Conservation (phyloP, 2,329 filamentous ascomycete genomes). For the Diplodia sapinea region DNA sequence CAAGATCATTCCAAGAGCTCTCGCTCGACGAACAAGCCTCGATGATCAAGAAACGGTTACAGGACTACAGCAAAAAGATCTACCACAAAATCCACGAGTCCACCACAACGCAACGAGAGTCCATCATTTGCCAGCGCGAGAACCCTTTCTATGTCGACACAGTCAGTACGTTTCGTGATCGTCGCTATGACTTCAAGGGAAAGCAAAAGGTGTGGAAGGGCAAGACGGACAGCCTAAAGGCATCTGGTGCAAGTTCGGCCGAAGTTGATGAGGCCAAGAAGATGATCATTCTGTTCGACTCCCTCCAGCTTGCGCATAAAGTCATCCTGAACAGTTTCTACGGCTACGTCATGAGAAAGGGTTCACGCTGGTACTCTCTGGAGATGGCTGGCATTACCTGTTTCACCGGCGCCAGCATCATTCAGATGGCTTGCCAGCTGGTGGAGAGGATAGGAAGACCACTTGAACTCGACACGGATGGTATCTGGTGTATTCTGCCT, state of each 20-base stretch:
- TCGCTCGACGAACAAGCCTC: constrained; percentile 79
- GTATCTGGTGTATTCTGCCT: constrained; percentile 99
- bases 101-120: constrained; percentile 89
- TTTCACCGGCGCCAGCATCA: constrained; percentile 93
- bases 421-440: constrained; percentile 91
- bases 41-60: constrained; percentile 83
- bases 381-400: constrained; percentile 99
- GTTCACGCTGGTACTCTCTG: constrained; percentile 98
- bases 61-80: constrained; percentile 95
- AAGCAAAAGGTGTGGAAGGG: constrained; percentile 98
- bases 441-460: constrained; percentile 93
- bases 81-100: constrained; percentile 99
- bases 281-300: constrained; percentile 97
- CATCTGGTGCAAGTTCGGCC: constrained; percentile 72
- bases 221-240: constrained; percentile 86
- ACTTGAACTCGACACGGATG: constrained; percentile 93
- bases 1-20: constrained; percentile 80
- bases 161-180: constrained; percentile 93
- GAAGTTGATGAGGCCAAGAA: constrained; percentile 97
- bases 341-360: constrained; percentile 98
- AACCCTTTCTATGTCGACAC: constrained; percentile 99
- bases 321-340: constrained; percentile 99
- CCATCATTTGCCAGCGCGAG: constrained; percentile 97
- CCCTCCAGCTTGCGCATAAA: constrained; percentile 94
- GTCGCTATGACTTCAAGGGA: constrained; percentile 97